Evolutionary conservation across 306 rosid genomes (phyloP), one percentile per base, ranked within the genome.

Genomic region (Arachis stenosperma): DNA sequence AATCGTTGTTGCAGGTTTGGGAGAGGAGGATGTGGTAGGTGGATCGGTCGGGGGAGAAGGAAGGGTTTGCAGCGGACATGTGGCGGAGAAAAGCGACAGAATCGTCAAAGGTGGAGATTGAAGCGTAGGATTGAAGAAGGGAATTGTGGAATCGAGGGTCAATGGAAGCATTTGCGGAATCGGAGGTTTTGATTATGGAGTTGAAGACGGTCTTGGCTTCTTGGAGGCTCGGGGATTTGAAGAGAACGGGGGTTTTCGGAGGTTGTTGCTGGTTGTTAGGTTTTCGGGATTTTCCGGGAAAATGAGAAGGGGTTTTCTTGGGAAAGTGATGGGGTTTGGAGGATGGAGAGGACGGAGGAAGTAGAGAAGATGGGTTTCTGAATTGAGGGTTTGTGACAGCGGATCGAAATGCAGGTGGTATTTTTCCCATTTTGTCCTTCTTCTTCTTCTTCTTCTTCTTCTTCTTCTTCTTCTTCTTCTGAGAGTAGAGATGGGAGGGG

Each of bases 81-180:
- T 94, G 91, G 63, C 81, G 90, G 71, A 91, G 86, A 40, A 94
- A 83, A 7, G 90, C 69, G 37, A 89, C 61, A 70, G 98, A 94
- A 39, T 89, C 98, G 41, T 74, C 62, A 71, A 83, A 6, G 54
- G 88, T 60, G 73, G 97, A 83, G 69, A 91, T 70, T 10, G 92
- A 76, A 54, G 92, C 84, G 69, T 85, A 94, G 69, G 90, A 88
- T 61, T 88, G 91, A 59, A 94, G 92, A 43, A 89, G 81, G 54
- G 90, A 74, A 57, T 89, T 89, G 71, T 84, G 85, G 69, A 80
- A 74, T 48, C 88, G 89, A 30, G 48, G 72, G 76, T 88, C 89
- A 7, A 65, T 48, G 8, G 84, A 61, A 69, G 69, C 5, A 63
- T 48, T 48, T 10, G 51, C 9, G 51, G 51, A 46, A 46, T 67